These are phyloP conservation scores for Platanthera guangdongensis DNA, from an alignment of 106 monocot species.

Conservation along the genomic window DNA sequence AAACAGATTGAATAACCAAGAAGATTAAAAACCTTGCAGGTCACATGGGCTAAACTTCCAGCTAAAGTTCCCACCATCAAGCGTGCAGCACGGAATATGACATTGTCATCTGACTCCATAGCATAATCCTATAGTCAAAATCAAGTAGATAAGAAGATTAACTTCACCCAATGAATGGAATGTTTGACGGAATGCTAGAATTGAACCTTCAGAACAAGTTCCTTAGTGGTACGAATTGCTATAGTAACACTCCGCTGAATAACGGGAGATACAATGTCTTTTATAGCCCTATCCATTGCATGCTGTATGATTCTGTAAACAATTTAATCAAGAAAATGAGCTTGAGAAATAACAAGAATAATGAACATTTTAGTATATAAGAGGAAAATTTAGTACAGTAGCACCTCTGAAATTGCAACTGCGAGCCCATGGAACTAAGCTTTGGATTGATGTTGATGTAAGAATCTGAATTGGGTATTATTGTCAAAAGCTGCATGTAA, in stretches of 20 bases:
- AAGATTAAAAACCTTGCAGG: constrained; percentile 73
- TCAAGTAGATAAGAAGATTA: constrained; percentile 13
- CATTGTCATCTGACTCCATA: constrained; percentile 78
- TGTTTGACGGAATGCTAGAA: background rate
- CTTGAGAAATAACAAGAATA: background rate
- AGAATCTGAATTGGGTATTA: constrained; percentile 48
- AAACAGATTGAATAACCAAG: background rate
- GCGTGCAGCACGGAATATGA: constrained; percentile 65
- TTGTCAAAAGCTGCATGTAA: constrained; percentile 48
- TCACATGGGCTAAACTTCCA: constrained; percentile 96
- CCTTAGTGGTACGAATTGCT: constrained; percentile 84
- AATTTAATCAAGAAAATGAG: constrained; percentile 10
- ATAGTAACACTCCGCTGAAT: constrained; percentile 97
- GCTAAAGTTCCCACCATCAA: constrained; percentile 87
- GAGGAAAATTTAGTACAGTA: background rate
- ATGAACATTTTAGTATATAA: background rate
- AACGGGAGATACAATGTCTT: constrained; percentile 79
- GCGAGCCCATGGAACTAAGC: constrained; percentile 69
- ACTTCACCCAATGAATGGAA: background rate
- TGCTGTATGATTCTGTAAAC: constrained; percentile 51
- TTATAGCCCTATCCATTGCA: constrained; percentile 79
- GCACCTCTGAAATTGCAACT: constrained; percentile 72
- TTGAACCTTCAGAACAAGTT: constrained; percentile 83
- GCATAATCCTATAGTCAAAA: constrained; percentile 63
- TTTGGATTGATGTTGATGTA: constrained; percentile 77